These are phyloP conservation scores for Aciculosporium take DNA, from an alignment of 2,329 filamentous ascomycete genomes.

Conservation along the genomic window DNA sequence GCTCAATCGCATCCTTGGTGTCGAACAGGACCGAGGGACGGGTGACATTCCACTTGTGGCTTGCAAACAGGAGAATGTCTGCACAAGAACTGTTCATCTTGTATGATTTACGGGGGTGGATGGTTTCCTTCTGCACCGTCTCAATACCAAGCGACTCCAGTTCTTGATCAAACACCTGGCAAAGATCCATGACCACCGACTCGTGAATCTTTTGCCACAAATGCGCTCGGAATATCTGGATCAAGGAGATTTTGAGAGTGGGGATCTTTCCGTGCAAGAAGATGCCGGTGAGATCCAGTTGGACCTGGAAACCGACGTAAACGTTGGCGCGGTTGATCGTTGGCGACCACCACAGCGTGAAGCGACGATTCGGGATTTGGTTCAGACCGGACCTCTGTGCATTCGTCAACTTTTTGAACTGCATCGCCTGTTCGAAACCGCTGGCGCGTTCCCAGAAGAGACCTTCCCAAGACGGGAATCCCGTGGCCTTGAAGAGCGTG, in stretches of 20 bases:
- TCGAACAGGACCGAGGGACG: constrained; percentile 86
- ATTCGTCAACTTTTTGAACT: constrained; percentile 98
- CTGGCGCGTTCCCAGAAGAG: constrained; percentile 62
- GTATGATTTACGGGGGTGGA: constrained; percentile 97
- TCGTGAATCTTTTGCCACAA: constrained; percentile 99
- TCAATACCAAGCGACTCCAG: constrained; percentile 91
- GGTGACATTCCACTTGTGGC: constrained; percentile 98
- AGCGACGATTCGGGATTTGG: constrained; percentile 96
- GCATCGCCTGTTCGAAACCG: constrained; percentile 58
- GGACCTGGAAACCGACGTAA: constrained; percentile 98
- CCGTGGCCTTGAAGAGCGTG: constrained; percentile 90
- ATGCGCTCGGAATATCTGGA: constrained; percentile 98
- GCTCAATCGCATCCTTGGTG: constrained; percentile 87
- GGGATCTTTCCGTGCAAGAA: constrained; percentile 99
- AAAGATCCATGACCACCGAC: constrained; percentile 96
- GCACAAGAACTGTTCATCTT: constrained; percentile 99
- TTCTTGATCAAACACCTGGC: constrained; percentile 96
- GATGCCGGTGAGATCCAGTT: constrained; percentile 92
- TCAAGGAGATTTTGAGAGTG: constrained; percentile 91
- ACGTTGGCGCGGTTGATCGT: constrained; percentile 94
- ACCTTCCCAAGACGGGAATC: constrained; percentile 94
- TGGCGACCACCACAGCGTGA: constrained; percentile 94
- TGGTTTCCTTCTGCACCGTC: constrained; percentile 96
- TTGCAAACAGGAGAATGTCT: constrained; percentile 91
- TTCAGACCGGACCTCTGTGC: constrained; percentile 93